A percentile compares a stretch with the other conserved stretches of the same genome.
Conservation (phyloP, 106 monocot species). For the Allium sativum region DNA sequence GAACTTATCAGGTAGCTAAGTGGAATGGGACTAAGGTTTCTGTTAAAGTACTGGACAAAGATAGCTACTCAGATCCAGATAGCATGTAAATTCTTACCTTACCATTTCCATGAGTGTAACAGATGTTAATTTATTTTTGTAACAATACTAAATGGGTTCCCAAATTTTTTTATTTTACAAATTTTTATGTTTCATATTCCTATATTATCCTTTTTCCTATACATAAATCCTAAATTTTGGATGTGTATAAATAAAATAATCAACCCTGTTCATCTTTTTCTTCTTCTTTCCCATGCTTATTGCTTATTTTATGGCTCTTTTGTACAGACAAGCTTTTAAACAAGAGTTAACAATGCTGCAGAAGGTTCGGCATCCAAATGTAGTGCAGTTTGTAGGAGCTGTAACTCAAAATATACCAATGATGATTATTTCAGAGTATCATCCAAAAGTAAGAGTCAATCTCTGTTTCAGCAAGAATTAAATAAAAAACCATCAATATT, state of each 20-base stretch:
- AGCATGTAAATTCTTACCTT: constrained; percentile 52
- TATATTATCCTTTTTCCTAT: too few species aligned
- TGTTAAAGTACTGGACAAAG: constrained; percentile 84
- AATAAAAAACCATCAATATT: not conserved
- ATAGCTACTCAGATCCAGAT: constrained; percentile 58
- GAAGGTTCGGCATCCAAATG: constrained; percentile 91
- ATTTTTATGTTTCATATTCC: too few species aligned
- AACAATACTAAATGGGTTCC: too few species aligned
- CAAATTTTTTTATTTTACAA: too few species aligned
- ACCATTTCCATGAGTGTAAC: too few species aligned
- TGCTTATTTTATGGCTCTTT: not conserved
- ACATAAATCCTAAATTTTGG: not conserved
- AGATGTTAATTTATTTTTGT: too few species aligned
- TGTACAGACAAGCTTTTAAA: constrained; percentile 83
- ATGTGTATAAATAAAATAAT: not conserved
- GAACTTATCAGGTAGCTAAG: constrained; percentile 59
- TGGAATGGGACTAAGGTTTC: constrained; percentile 95
- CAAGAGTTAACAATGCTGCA: constrained; percentile 71
- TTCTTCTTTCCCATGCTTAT: not conserved
- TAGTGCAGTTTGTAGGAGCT: constrained; percentile 92
- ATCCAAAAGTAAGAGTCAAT: constrained; percentile 51
- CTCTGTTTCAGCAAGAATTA: not conserved
- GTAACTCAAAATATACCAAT: constrained; percentile 89
- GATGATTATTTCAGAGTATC: constrained; percentile 95
- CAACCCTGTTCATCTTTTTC: not conserved